Evolutionary conservation across 2,329 filamentous ascomycete genomes (phyloP), one percentile per base, ranked within the genome.

Genomic region (Parascedosporium putredinis): DNA sequence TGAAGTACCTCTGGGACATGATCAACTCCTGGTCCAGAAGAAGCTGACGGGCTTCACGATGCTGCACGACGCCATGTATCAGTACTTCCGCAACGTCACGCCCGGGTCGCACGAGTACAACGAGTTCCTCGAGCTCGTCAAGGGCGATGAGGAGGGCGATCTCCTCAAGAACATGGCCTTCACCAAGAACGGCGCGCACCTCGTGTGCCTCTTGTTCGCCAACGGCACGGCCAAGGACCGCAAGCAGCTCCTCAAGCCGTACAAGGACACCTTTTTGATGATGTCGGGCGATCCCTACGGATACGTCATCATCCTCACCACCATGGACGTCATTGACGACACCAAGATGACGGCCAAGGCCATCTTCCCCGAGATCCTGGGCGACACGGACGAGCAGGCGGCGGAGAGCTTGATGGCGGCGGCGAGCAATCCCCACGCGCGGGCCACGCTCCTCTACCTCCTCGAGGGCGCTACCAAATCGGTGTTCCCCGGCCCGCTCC

Each of bases 21-120:
- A 93, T 95, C 72, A 95, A 96, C 67, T 81, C 85, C 78, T 98
- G 38, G 78, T 97, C 45, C 90, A 98, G 68, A 98, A 98, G 78
- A 93, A 93, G 69, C 83, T 93, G 69, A 94, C 88, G 1, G 91
- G 88, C 8, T 97, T 98, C 68, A 97, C 91, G 2, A 94, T 98
- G 78, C 79, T 98, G 18, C 94, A 98, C 66, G 93, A 97, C 60
- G 93, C 93, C 46, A 95, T 98, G 90, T 74, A 96, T 52, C 91
- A 98, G 64, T 98, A 96, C 67, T 96, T 91, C 68, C 70, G 88
- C 49, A 91, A 86, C 59, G 81, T 83, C 44, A 83, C 85, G 55
- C 72, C 79, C 4, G 89, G 85, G 3, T 87, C 83, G 42, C 81
- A 87, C 51, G 91, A 97, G 64, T 83, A 88, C 38, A 86, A 75